A percentile compares a stretch with the other conserved stretches of the same genome.
Conservation (phyloP, 2,329 filamentous ascomycete species). For the Neonectria punicea region DNA sequence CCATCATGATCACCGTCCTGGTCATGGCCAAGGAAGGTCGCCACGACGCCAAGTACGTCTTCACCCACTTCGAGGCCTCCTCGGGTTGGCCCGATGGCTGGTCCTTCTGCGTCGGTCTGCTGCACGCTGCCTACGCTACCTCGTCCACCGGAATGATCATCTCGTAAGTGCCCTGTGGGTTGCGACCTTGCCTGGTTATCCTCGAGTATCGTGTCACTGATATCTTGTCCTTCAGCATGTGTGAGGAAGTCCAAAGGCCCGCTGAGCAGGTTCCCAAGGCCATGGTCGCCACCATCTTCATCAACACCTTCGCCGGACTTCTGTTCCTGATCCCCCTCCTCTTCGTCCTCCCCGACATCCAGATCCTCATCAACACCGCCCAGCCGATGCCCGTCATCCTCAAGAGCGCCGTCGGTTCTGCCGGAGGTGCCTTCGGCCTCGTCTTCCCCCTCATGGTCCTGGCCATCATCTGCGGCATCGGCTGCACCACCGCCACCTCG, state of each 20-base stretch:
- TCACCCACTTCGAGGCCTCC: constrained; percentile 73
- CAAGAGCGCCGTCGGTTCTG: constrained; percentile 68
- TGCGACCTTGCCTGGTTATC: constrained; percentile 6
- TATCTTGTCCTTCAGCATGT: constrained; percentile 65
- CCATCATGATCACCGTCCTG: constrained; percentile 70
- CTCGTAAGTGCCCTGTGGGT: constrained; percentile 62
- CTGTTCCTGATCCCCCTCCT: constrained; percentile 75
- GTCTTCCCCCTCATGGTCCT: constrained; percentile 73
- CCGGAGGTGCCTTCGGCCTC: constrained; percentile 70
- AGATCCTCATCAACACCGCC: constrained; percentile 61
- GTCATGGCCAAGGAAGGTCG: constrained; percentile 76
- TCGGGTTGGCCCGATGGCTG: constrained; percentile 78
- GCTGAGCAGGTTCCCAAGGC: constrained; percentile 76
- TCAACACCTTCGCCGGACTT: constrained; percentile 74
- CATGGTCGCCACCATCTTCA: constrained; percentile 73
- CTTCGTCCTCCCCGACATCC: constrained; percentile 74
- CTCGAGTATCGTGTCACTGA: constrained; percentile 7
- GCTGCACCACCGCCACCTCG: constrained; percentile 75
- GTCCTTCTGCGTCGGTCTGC: constrained; percentile 78
- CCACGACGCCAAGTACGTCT: constrained; percentile 70
- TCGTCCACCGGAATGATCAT: constrained; percentile 85
- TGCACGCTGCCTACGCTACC: constrained; percentile 78
- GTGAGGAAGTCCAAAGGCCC: constrained; percentile 75
- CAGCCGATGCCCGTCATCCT: constrained; percentile 75
- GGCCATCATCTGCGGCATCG: constrained; percentile 73